Evolutionary conservation across 1,284 basidiomycete genomes (phyloP), one percentile per base, ranked within the genome.

Genomic region (Ceratobasidium sp.): DNA sequence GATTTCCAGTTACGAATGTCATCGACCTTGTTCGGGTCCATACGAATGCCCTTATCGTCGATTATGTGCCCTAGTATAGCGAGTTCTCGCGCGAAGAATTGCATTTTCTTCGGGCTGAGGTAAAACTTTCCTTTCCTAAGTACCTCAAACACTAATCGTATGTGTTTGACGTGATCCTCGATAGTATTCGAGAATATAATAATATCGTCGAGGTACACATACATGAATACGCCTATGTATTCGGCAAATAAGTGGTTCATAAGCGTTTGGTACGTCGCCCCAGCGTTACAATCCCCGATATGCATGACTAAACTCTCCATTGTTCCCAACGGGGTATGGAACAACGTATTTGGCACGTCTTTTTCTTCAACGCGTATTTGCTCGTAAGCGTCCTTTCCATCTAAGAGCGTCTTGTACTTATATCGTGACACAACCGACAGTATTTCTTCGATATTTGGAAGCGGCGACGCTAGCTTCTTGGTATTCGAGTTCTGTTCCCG

Each of bases 291-390:
- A 58, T 87, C 84, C 0, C 86, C 86, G 44, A 83, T 82, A 61
- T 87, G 86, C 77, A 87, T 80, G 0, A 87, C 85, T 7, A 83
- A 56, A 73, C 85, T 85, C 3, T 83, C 82, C 84, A 87, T 86
- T 0, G 81, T 86, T 3, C 86, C 86, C 79, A 86, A 83, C 9
- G 84, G 85, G 2, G 82, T 86, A 5, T 77, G 83, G 28, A 86
- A 82, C 1, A 82, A 53, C 0, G 83, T 83, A 0, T 77, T 42
- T 0, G 53, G 49, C 1, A 86, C 83, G 77, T 86, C 81, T 9
- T 84, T 81, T 0, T 82, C 81, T 20, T 81, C 73, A 0, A 86
- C 77, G 0, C 84, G 61, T 1, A 86, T 85, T 64, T 87, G 86
- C 67, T 86, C 83, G 79, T 86, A 86, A 0, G 82, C 82, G 77